Base-by-base conservation (phyloP, 2,329 filamentous ascomycete genomes). In the Pseudogymnoascus sp. region DNA sequence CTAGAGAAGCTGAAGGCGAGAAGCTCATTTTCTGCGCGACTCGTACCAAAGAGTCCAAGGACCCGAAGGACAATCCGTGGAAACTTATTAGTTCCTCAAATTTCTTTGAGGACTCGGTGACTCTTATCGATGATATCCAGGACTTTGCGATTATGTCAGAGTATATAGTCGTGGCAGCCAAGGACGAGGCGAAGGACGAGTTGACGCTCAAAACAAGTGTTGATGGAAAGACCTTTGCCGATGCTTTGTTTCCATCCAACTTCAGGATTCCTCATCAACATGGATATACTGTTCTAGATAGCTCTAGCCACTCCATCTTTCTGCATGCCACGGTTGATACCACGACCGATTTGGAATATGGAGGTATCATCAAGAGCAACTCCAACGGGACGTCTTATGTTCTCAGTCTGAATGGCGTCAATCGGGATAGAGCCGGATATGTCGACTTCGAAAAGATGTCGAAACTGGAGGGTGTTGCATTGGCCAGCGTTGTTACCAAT, bases 361-460 rank as follows among this genome's bases (percentile, higher is more conserved):
- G 94, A 37, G 88, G 88, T 22, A 90, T 99, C 67, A 85, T 99
- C 75, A 99, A 97, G 82, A 97, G 91, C 71, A 99, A 99, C 77
- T 97, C 91, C 68, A 97, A 99, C 71, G 94, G 94, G 60, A 99
- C 94, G 0, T 94, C 89, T 1, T 99, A 97, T 70, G 90, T 96
- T 11, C 78, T 96, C 65, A 95, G 90, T 73, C 80, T 94, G 22
- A 78, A 83, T 57, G 84, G 84, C 18, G 91, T 97, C 70, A 97
- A 97, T 74, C 84, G 90, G 67, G 86, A 97, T 70, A 77, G 81
- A 11, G 68, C 72, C 1, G 91, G 87, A 43, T 97, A 87, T 69
- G 93, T 96, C 47, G 94, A 99, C 71, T 99, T 96, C 73, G 94
- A 99, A 73, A 97, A 96, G 77, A 91, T 97, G 79, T 83, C 89